A percentile compares a stretch with the other conserved stretches of the same genome.
These are phyloP conservation scores for Fusarium pseudonygamai DNA, from an alignment of 2,329 filamentous ascomycete genomes.

Conservation along the genomic window DNA sequence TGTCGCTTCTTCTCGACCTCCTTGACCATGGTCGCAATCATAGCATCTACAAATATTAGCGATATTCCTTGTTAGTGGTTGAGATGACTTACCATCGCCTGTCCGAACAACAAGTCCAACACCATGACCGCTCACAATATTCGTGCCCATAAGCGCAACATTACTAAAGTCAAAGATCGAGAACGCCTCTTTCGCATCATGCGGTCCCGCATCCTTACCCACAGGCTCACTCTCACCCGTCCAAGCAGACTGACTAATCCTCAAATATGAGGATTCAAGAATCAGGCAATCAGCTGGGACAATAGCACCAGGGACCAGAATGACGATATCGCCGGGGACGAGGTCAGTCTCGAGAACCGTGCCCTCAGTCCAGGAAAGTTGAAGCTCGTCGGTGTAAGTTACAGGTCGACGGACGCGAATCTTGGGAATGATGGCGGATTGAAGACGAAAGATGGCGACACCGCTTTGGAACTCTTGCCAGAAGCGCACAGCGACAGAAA, in stretches of 20 bases:
- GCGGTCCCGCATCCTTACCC: background rate
- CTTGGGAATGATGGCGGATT: background rate
- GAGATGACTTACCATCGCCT: background rate
- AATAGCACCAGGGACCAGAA: background rate
- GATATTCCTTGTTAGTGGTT: fast-evolving
- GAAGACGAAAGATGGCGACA: background rate
- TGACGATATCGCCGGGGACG: background rate
- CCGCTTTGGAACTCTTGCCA: constrained; percentile 6
- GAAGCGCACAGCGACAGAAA: background rate
- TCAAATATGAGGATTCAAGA: background rate
- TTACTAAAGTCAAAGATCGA: background rate
- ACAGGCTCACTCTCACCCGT: constrained; percentile 1
- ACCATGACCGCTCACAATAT: background rate
- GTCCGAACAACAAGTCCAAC: background rate
- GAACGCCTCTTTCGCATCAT: background rate
- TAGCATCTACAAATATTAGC: background rate
- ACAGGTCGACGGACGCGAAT: background rate
- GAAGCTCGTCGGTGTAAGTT: background rate
- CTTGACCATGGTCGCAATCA: constrained; percentile 1
- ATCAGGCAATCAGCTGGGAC: background rate
- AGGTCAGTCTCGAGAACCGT: background rate
- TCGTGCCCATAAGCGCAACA: background rate
- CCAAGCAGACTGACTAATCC: constrained; percentile 3
- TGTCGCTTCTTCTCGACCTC: background rate
- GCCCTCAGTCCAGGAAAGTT: background rate